Percentiles rank a stretch among this genome's conserved stretches.
Evolutionary conservation across 306 rosid genomes (phyloP).

Genomic region (Notholithocarpus densiflorus): DNA sequence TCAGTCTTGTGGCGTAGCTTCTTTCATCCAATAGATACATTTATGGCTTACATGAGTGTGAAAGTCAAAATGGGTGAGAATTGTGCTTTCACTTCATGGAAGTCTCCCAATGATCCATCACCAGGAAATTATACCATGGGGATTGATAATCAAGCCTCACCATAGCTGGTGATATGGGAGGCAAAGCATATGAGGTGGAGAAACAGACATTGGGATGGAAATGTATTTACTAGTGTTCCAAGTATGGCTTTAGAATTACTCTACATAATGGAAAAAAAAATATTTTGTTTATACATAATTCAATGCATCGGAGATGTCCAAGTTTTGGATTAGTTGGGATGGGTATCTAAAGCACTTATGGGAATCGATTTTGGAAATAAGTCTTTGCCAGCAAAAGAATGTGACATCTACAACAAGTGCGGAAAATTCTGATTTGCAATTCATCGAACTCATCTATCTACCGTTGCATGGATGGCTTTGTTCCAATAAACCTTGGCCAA

Average conservation of each 20-base stretch:
- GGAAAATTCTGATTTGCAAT: slow-evolving; percentile 54
- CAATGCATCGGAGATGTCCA: slow-evolving; percentile 19
- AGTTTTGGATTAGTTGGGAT: slow-evolving; percentile 60
- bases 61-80: slow-evolving; percentile 30
- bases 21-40: slow-evolving; percentile 56
- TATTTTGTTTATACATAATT: slow-evolving; percentile 30
- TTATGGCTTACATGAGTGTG: slow-evolving; percentile 63
- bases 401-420: slow-evolving; percentile 69
- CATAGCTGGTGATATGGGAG: slow-evolving; percentile 71
- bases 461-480: slow-evolving; percentile 55
- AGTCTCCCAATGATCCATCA: slow-evolving; percentile 53
- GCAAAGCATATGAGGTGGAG: slow-evolving; percentile 55
- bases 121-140: slow-evolving; percentile 56
- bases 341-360: slow-evolving; percentile 45
- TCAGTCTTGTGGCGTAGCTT: slow-evolving; percentile 54
- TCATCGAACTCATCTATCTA: slow-evolving; percentile 29
- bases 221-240: slow-evolving; percentile 46
- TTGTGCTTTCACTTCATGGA: slow-evolving; percentile 54
- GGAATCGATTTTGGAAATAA: slow-evolving; percentile 24
- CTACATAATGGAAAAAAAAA: slow-evolving; percentile 3
- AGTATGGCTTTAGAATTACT: slow-evolving; percentile 47
- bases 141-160: slow-evolving; percentile 55
- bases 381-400: slow-evolving; percentile 35
- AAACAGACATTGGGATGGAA: slow-evolving; percentile 74
- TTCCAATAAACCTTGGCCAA: slow-evolving; percentile 15